Percentiles rank a stretch among this genome's conserved stretches.
phyloP scores from a whole-genome alignment of 352 stramenopile genomes.

The Phytophthora parvispora region DNA sequence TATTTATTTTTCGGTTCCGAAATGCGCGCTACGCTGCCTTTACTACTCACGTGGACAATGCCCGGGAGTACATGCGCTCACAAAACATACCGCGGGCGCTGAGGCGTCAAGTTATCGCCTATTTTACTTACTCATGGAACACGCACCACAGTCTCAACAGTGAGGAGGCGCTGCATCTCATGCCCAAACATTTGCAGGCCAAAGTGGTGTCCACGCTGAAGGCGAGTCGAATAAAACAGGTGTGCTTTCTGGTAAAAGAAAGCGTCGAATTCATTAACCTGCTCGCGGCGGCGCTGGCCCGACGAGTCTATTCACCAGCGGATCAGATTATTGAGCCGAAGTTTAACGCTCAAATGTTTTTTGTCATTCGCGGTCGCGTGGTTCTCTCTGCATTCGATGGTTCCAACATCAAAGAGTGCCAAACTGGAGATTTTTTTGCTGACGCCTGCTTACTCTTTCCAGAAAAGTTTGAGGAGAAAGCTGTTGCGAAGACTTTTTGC shows the following conservation, averaged over 20 bases:
- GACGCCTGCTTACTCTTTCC: constrained; percentile 67
- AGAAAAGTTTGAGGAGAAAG: constrained; percentile 77
- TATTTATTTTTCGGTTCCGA: constrained; percentile 81
- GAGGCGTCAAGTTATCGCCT: constrained; percentile 61
- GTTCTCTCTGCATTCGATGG: constrained; percentile 61
- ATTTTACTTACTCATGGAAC: constrained; percentile 75
- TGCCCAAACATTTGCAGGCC: constrained; percentile 76
- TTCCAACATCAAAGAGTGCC: constrained; percentile 58
- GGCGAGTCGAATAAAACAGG: constrained; percentile 67
- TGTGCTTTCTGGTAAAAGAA: constrained; percentile 79
- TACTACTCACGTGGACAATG: constrained; percentile 72
- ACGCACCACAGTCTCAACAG: constrained; percentile 73
- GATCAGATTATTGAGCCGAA: constrained; percentile 80
- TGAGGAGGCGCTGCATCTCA: constrained; percentile 61
- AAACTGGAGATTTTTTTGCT: constrained; percentile 76
- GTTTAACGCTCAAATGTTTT: constrained; percentile 83
- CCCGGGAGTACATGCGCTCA: constrained; percentile 76
- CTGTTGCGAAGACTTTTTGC: constrained; percentile 83
- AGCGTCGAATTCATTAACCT: constrained; percentile 80
- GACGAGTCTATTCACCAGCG: constrained; percentile 64
- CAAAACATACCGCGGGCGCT: constrained; percentile 66
- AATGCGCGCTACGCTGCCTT: constrained; percentile 63
- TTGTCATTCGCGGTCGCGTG: constrained; percentile 70
- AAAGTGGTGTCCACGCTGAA: constrained; percentile 75
- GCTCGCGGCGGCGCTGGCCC: constrained; percentile 53